A percentile compares a stretch with the other conserved stretches of the same genome.
phyloP scores from a whole-genome alignment of 1,284 basidiomycete genomes.

The Ustilago cynodontis region DNA sequence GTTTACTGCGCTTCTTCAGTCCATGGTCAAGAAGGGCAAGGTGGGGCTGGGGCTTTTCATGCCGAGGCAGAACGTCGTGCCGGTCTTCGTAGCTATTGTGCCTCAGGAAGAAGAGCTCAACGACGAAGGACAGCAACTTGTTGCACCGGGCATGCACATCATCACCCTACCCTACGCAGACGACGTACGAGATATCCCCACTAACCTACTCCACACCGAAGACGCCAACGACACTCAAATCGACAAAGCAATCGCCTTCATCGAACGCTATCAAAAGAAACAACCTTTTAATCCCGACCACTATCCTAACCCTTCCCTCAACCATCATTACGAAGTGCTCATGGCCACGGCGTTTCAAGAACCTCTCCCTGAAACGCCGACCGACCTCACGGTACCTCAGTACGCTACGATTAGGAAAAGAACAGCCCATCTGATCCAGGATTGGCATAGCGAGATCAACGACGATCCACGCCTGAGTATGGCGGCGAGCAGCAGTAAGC shows the following conservation, averaged over 20 bases:
- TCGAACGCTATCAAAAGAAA: conserved; percentile 83
- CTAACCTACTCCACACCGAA: conserved; percentile 45
- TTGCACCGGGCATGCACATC: conserved; percentile 91
- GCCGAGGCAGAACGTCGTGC: conserved; percentile 80
- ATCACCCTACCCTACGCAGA: conserved; percentile 92
- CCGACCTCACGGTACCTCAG: conserved; percentile 84
- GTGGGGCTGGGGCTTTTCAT: conserved; percentile 83
- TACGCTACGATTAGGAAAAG: conserved; percentile 83
- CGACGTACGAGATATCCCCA: conserved; percentile 84
- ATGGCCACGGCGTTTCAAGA: conserved; percentile 92
- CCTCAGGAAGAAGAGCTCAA: conserved; percentile 81
- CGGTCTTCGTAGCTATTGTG: conserved; percentile 85
- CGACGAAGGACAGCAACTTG: conserved; percentile 77
- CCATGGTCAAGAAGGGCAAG: conserved; percentile 84
- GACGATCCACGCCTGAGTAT: conserved; percentile 72
- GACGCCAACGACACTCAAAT: conserved; percentile 79
- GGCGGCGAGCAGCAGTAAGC: conserved; percentile 15
- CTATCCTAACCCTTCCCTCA: conserved; percentile 88
- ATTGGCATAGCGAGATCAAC: conserved; percentile 80
- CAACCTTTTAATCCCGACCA: conserved; percentile 86
- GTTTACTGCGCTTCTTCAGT: conserved; percentile 86
- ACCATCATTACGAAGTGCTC: conserved; percentile 88
- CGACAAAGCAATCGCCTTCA: conserved; percentile 79
- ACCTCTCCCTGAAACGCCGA: conserved; percentile 73
- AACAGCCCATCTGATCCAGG: conserved; percentile 79